These are phyloP conservation scores for Turnera subulata DNA, from an alignment of 345 rosid genomes.

Conservation along the genomic window DNA sequence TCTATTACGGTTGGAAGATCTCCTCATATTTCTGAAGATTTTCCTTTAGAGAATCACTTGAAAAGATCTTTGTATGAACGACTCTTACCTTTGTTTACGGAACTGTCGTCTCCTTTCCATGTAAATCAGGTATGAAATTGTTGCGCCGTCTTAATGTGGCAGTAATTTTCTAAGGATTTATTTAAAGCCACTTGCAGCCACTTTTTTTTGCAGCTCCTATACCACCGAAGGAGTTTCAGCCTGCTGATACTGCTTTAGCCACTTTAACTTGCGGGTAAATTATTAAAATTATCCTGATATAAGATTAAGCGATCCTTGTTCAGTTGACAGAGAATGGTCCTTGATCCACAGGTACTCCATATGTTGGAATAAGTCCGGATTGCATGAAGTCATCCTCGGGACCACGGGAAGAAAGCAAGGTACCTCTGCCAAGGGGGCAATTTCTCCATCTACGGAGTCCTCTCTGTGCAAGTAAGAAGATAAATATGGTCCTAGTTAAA, in stretches of 20 bases:
- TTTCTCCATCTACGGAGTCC: constrained; percentile 71
- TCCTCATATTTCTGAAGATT: constrained; percentile 32
- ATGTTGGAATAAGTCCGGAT: constrained; percentile 82
- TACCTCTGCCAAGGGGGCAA: constrained; percentile 78
- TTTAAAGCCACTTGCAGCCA: constrained; percentile 50
- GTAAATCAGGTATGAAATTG: constrained; percentile 52
- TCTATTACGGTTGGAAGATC: constrained; percentile 68
- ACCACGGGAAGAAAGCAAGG: constrained; percentile 97
- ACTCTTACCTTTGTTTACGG: constrained; percentile 37
- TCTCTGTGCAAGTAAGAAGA: constrained; percentile 78
- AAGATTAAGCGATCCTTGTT: neutral
- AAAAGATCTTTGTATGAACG: constrained; percentile 52
- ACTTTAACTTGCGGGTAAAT: constrained; percentile 91
- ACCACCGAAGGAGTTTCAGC: constrained; percentile 83
- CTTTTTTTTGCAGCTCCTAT: constrained; percentile 55
- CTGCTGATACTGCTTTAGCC: constrained; percentile 65
- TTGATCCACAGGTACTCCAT: constrained; percentile 62
- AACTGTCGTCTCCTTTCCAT: constrained; percentile 41
- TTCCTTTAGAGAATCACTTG: constrained; percentile 45
- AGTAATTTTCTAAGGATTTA: neutral
- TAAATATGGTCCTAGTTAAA: constrained; percentile 7
- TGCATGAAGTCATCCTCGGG: constrained; percentile 90
- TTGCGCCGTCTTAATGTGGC: constrained; percentile 1
- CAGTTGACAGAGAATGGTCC: constrained; percentile 9
- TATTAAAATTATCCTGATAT: neutral